A percentile compares a stretch with the other conserved stretches of the same genome.
Conservation (phyloP, 495 filamentous ascomycete genomes). For the Xylaria flabelliformis region DNA sequence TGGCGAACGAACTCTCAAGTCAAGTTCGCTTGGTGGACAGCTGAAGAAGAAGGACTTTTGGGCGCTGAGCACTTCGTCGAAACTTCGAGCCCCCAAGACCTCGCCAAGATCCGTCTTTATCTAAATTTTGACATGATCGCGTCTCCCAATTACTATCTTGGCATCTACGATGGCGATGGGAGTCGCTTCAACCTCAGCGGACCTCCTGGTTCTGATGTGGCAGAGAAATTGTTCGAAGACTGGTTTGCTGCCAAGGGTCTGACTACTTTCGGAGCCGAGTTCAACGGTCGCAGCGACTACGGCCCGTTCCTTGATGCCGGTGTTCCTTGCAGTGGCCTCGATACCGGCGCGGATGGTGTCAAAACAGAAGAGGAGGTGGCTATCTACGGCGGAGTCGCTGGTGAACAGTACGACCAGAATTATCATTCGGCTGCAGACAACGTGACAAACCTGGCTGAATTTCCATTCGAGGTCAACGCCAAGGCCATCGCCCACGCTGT, state of each 20-base stretch:
- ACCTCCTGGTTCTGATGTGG: constrained; percentile 67
- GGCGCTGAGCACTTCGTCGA: constrained; percentile 67
- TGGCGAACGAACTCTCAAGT: constrained; percentile 70
- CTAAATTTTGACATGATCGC: constrained; percentile 86
- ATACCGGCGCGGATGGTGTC: constrained; percentile 70
- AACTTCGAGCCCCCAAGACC: constrained; percentile 44
- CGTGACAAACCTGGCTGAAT: constrained; percentile 62
- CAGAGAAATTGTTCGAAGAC: constrained; percentile 67
- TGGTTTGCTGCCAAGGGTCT: constrained; percentile 59
- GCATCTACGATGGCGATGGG: constrained; percentile 76
- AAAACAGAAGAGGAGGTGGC: constrained; percentile 66
- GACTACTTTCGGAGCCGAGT: constrained; percentile 57
- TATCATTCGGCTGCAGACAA: constrained; percentile 68
- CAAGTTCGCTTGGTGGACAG: constrained; percentile 74
- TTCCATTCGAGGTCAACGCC: constrained; percentile 66
- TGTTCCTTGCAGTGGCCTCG: constrained; percentile 69
- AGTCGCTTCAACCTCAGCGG: constrained; percentile 64
- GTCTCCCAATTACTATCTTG: constrained; percentile 70
- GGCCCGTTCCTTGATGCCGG: constrained; percentile 68
- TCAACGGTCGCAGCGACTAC: constrained; percentile 73
- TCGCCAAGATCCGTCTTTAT: constrained; percentile 66
- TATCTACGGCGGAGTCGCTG: constrained; percentile 66
- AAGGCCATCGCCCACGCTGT: constrained; percentile 68
- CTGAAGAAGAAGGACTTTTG: constrained; percentile 70
- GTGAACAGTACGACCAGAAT: constrained; percentile 64